Percentiles rank a stretch among this genome's conserved stretches.
Conservation (phyloP, 2,329 filamentous ascomycete genomes). For the Aspergillus vadensis region DNA sequence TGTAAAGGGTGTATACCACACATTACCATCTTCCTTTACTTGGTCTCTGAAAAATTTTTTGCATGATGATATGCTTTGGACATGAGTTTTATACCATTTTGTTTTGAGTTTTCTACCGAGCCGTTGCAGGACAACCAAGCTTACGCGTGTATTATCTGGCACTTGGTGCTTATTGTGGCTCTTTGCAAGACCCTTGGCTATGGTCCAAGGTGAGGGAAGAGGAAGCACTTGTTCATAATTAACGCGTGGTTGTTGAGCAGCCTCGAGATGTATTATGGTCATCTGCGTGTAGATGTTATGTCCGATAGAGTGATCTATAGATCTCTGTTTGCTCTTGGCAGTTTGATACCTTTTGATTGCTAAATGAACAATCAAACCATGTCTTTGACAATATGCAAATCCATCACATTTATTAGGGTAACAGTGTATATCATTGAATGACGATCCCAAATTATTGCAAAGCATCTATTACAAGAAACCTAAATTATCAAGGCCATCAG, state of each 20-base stretch:
- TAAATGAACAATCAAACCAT: no score
- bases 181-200: not conserved
- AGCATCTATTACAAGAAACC: no score
- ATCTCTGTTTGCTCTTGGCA: not conserved
- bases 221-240: not conserved
- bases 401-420: no score
- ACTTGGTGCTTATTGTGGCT: not conserved
- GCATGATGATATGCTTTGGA: constrained; percentile 6
- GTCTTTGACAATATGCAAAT: no score
- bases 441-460: no score
- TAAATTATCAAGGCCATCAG: no score
- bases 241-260: not conserved
- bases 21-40: no score
- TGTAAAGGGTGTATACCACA: not conserved
- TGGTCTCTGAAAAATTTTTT: no score
- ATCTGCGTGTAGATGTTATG: not conserved
- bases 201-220: not conserved
- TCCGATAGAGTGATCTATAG: not conserved
- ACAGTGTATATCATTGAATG: no score
- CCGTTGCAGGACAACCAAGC: constrained; percentile 10
- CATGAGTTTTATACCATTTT: constrained; percentile 10
- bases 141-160: not conserved
- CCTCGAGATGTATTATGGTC: not conserved
- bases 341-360: no score
- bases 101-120: not conserved